Conservation (phyloP, 257 asterid species). For the Solanum sitiens region DNA sequence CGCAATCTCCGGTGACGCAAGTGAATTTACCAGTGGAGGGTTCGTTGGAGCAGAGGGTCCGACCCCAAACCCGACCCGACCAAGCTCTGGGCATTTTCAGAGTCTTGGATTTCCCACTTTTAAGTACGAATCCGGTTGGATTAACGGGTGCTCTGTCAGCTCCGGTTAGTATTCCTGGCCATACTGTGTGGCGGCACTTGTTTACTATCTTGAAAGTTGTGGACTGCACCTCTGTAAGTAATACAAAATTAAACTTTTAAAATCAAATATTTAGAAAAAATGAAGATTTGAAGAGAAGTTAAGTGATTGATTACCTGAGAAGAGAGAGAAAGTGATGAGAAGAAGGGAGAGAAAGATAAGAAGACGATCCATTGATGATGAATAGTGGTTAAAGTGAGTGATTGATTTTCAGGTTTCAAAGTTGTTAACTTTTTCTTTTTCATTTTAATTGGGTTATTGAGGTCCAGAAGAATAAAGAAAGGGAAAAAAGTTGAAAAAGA, state of each 20-base stretch:
- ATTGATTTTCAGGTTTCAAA: not conserved
- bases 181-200: constrained; percentile 72
- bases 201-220: constrained; percentile 80
- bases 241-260: not conserved
- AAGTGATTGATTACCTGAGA: constrained; percentile 28
- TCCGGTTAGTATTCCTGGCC: constrained; percentile 94
- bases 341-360: constrained; percentile 23
- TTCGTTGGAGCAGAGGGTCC: constrained; percentile 63
- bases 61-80: constrained; percentile 96
- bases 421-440: not conserved
- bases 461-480: not conserved
- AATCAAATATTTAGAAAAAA: too few species aligned
- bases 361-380: constrained; percentile 26
- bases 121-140: constrained; percentile 71
- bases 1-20: constrained; percentile 87
- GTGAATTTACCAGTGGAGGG: constrained; percentile 24
- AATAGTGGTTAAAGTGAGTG: not conserved
- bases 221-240: constrained; percentile 38
- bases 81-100: constrained; percentile 58
- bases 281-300: not conserved
- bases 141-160: constrained; percentile 50
- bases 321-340: constrained; percentile 21
- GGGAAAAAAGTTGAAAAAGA: not conserved
- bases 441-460: not conserved
- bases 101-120: constrained; percentile 55